Evolutionary conservation across 2,329 filamentous ascomycete species (phyloP), one percentile per base, ranked within the genome.

Genomic region (Seiridium unicorne): DNA sequence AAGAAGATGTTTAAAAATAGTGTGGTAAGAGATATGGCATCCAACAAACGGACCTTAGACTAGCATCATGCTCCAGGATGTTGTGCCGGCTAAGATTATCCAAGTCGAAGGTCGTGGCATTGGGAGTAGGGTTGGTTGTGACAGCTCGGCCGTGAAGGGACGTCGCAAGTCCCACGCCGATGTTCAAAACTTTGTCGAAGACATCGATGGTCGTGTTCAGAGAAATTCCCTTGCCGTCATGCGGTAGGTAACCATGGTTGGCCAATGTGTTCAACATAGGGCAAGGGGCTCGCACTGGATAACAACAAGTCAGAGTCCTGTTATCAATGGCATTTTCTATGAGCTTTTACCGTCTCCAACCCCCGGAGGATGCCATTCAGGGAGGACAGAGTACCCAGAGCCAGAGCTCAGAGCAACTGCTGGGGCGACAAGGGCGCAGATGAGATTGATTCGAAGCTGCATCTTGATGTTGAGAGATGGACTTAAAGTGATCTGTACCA

Each of bases 231-330:
- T 47, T 46, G 32, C 60, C 60, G 44, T 55, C 38, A 54, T 55
- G 60, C 3, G 60, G 60, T 4, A 62, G 48, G 31, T 53, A 57
- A 42, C 58, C 60, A 35, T 62, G 60, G 54, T 62, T 62, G 3
- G 57, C 57, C 35, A 62, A 42, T 9, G 53, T 53, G 58, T 62
- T 62, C 3, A 62, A 38, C 60, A 62, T 62, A 35, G 60, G 60
- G 32, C 60, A 62, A 8, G 60, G 57, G 10, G 40, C 40, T 57
- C 55, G 55, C 53, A 35, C 53, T 55, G 6, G 13, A 5, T 5
- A 18, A 18, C 18, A 42, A 13, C 38, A 42, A 13, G 48, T 18
- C 32, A 38, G 32, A n/a, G 9, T n/a, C 32, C n/a, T 38, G 7
- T 36, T 36, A 5, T n/a, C 48, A 31, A 26, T 36, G 9, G 32